Conservation (phyloP, 179 eudicot species). For the Nepenthes alata region DNA sequence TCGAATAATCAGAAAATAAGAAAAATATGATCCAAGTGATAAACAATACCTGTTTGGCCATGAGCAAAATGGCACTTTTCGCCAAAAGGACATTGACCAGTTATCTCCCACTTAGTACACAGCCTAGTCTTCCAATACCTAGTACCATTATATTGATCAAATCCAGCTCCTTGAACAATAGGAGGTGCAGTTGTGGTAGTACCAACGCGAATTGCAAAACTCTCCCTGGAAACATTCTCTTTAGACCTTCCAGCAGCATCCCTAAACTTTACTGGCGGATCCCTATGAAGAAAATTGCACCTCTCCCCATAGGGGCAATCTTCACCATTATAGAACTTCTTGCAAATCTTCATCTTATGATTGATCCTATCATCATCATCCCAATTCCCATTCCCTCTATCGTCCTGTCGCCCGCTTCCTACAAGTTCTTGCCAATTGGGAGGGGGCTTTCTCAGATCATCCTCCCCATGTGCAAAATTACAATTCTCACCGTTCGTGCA, state of each 20-base stretch:
- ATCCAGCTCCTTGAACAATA: slow-evolving; percentile 14
- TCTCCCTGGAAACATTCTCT: slow-evolving; percentile 43
- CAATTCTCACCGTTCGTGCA: slow-evolving; percentile 71
- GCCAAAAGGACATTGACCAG: not conserved
- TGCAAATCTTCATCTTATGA: slow-evolving; percentile 71
- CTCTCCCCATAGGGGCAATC: slow-evolving; percentile 83
- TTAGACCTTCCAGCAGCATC: slow-evolving; percentile 20
- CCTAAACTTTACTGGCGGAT: slow-evolving; percentile 25
- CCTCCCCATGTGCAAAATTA: slow-evolving; percentile 76
- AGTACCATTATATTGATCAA: slow-evolving; percentile 32
- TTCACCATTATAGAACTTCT: slow-evolving; percentile 65
- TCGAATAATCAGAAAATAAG: not conserved
- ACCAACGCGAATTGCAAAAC: slow-evolving; percentile 54
- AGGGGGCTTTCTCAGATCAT: slow-evolving; percentile 69
- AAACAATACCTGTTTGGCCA: slow-evolving; percentile 5
- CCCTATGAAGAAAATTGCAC: slow-evolving; percentile 74
- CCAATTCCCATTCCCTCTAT: slow-evolving; percentile 24
- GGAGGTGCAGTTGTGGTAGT: slow-evolving; percentile 23
- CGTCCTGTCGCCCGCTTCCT: slow-evolving; percentile 1
- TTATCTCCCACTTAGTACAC: slow-evolving; percentile 16
- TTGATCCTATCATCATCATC: slow-evolving; percentile 57
- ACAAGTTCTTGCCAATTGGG: slow-evolving; percentile 88
- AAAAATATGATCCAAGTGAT: not conserved
- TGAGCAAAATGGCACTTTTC: slow-evolving; percentile 14
- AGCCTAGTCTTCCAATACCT: slow-evolving; percentile 55